Percentiles rank a stretch among this genome's conserved stretches.
Evolutionary conservation across 495 filamentous ascomycete species (phyloP).

Genomic region (Xylaria cubensis): DNA sequence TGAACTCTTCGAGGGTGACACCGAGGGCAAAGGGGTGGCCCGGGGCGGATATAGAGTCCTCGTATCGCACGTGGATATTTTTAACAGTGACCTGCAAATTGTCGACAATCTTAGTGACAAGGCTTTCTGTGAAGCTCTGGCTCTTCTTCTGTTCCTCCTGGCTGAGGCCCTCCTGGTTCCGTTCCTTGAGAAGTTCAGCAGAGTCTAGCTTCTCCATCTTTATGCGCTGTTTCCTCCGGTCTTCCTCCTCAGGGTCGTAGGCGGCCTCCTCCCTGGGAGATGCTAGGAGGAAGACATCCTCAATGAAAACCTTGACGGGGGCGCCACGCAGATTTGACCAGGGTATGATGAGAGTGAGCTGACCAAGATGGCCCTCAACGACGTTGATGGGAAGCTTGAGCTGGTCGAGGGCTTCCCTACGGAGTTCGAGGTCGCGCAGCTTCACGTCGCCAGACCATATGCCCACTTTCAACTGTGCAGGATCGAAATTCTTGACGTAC

Average conservation of each 20-base stretch:
- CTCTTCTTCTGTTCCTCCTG: constrained; percentile 93
- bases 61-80: constrained; percentile 97
- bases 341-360: constrained; percentile 88
- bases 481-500: constrained; percentile 99
- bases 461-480: constrained; percentile 93
- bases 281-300: constrained; percentile 94
- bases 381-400: constrained; percentile 95
- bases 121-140: constrained; percentile 93
- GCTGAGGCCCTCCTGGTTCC: constrained; percentile 90
- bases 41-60: constrained; percentile 94
- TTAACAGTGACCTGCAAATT: constrained; percentile 97
- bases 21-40: constrained; percentile 95
- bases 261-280: constrained; percentile 93
- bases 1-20: constrained; percentile 90
- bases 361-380: constrained; percentile 89
- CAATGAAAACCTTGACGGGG: constrained; percentile 90
- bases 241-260: constrained; percentile 92
- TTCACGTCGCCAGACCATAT: constrained; percentile 99
- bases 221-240: constrained; percentile 76
- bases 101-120: constrained; percentile 95
- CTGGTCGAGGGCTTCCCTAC: constrained; percentile 93
- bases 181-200: constrained; percentile 90
- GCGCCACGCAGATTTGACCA: constrained; percentile 96
- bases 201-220: constrained; percentile 99
- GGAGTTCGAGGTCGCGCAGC: constrained; percentile 87